Evolutionary conservation across 345 rosid species (phyloP), one percentile per base, ranked within the genome.

Genomic region (Cardamine chenopodiifolia): DNA sequence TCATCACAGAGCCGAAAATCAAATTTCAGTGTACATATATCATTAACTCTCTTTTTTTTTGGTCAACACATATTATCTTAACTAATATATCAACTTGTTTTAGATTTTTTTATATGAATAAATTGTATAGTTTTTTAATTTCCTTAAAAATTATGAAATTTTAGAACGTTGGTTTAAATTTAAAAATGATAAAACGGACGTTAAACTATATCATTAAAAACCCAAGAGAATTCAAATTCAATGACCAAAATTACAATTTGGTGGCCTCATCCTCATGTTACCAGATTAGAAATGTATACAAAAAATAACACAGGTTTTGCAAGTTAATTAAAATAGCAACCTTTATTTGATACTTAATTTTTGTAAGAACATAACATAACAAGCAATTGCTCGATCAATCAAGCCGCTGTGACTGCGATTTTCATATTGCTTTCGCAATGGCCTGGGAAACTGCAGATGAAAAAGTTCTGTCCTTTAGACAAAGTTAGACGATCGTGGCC

Each of bases 341-440:
- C 57, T 61, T 75, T 75, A 68, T 75, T 68, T 13, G 56, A 74
- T 57, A 66, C 52, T 5, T 48, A 6, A 47, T 14, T 32, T 48
- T 66, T 26, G 20, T 40, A n/a, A n/a, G 58, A 39, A n/a, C n/a
- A n/a, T 12, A 60, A 50, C 69, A 50, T 60, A 59, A 68, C 62
- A 59, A 8, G 54, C 52, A 29, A 45, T 42, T 55, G 19, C 42
- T 62, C 14, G 47, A 63, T 62, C 6, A 44, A 53, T 79, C 74
- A 82, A 35, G 17, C 78, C 3, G 85, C 89, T 49, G 44, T 79
- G 34, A 83, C 47, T 17, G 89, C 83, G 49, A 87, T 78, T 66
- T 88, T 88, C 89, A 86, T 86, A 25, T 60, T 83, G 59, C 76
- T 22, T 56, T 83, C 74, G 26, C 93, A 86, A 54, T 86, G 90